phyloP scores from a whole-genome alignment of 768 basidiomycete genomes.

The Hortiboletus campestris region DNA sequence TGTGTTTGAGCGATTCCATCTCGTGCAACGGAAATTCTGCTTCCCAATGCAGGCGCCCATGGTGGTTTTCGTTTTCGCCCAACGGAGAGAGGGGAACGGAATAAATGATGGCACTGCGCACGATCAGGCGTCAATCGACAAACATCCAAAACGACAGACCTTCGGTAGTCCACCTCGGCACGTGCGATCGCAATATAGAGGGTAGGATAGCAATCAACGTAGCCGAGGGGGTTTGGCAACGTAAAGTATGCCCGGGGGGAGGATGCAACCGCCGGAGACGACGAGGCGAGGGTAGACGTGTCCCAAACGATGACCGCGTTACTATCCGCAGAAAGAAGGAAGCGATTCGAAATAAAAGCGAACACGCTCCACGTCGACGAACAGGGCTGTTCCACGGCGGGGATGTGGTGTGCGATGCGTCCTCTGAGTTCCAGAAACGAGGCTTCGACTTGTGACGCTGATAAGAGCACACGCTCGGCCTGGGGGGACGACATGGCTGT shows the following conservation, averaged over 20 bases:
- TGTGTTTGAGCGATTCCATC: slow-evolving; percentile 30
- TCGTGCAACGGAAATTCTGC: slow-evolving; percentile 16
- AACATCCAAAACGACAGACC: slow-evolving; percentile 8
- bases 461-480: slow-evolving; percentile 14
- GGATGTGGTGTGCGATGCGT: neutral
- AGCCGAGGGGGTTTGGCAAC: slow-evolving; percentile 3
- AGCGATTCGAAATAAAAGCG: slow-evolving; percentile 19
- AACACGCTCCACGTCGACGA: slow-evolving; percentile 10
- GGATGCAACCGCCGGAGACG: neutral
- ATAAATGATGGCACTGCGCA: slow-evolving; percentile 12
- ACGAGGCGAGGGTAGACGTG: neutral
- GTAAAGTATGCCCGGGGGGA: slow-evolving; percentile 12
- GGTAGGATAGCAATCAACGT: slow-evolving; percentile 1
- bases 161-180: neutral
- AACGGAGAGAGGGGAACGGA: slow-evolving; percentile 8
- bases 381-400: neutral
- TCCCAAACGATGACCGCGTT: slow-evolving; percentile 18
- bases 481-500: slow-evolving; percentile 5
- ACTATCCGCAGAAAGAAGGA: slow-evolving; percentile 19
- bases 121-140: neutral
- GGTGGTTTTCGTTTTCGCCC: neutral
- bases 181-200: slow-evolving; percentile 18
- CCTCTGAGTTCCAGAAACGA: slow-evolving; percentile 17
- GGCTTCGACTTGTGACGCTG: slow-evolving; percentile 13
- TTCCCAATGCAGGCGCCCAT: neutral